phyloP scores from a whole-genome alignment of 768 basidiomycete genomes.

The Suillus tomentosus region DNA sequence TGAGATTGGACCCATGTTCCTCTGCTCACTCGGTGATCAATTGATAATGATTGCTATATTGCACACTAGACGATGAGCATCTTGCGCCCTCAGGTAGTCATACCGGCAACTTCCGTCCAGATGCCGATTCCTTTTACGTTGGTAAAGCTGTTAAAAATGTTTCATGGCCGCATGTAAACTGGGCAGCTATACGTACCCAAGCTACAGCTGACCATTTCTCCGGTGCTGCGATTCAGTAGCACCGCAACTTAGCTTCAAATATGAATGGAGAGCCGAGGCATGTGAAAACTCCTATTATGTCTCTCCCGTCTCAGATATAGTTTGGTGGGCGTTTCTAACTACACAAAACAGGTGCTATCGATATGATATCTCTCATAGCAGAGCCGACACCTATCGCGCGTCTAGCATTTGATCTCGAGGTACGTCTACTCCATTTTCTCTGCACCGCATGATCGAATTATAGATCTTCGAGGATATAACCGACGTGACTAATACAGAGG shows the following conservation, averaged over 20 bases:
- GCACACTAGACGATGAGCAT: neutral
- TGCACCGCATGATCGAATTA: slow-evolving; percentile 5
- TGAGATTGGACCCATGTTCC: neutral
- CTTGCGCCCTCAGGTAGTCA: neutral
- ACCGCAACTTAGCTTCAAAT: neutral
- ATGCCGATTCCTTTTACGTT: neutral
- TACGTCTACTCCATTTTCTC: neutral
- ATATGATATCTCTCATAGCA: neutral
- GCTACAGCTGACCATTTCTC: neutral
- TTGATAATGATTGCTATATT: neutral
- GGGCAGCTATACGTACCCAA: neutral
- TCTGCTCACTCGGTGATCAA: neutral
- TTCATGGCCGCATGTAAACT: neutral
- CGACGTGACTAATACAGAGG: neutral
- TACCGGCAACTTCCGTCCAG: neutral
- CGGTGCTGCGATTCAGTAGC: neutral
- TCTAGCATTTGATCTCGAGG: neutral
- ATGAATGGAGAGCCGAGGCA: neutral
- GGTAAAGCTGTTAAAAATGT: neutral
- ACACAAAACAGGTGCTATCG: neutral
- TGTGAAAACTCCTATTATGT: neutral
- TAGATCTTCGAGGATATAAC: neutral
- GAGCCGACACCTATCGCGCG: neutral
- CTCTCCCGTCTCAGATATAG: neutral
- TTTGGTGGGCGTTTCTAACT: neutral